Base-by-base conservation (phyloP, 2,329 filamentous ascomycete genomes). In the Catunica adiposa region DNA sequence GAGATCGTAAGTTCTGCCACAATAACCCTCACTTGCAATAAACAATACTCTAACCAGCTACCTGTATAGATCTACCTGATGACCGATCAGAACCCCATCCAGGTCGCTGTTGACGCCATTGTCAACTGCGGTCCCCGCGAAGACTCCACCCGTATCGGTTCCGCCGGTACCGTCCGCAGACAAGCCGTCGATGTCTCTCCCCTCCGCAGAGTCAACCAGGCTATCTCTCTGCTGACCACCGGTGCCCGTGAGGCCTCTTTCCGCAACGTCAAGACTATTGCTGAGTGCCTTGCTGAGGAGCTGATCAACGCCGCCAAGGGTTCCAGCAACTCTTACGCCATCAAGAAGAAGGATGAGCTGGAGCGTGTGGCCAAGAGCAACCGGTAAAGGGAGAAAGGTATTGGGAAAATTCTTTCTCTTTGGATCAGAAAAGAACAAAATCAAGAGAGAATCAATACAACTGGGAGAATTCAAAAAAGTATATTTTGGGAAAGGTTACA, bases 261-360 rank as follows among this genome's bases (percentile, higher is more conserved):
- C 90, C 86, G 92, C 76, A 98, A 98, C 83, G 85, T 98, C 82
- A 98, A 98, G 89, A 89, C 85, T 71, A 94, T 98, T 72, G 89
- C 94, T 69, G 92, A 98, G 83, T 97, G 92, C 80, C 79, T 98
- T 69, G 92, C 92, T 71, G 94, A 98, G 79, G 92, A 98, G 84
- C 83, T 98, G 73, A 97, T 98, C 85, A 98, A 98, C 82, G 94
- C 94, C 72, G 94, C 94, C 75, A 98, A 98, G 88, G 92, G 92
- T 71, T 94, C 86, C 84, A 94, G 86, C 79, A 98, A 98, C 89
- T 96, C 89, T 66, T 98, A 97, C 75, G 92, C 94, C 70, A 98
- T 98, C 84, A 98, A 98, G 89, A 98, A 98, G 89, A 98, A 98
- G 90, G 92, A 98, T 76, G 94, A 98, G 86, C 77, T 98, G 79